Conservation (phyloP, 768 basidiomycete species). For the Nidula microcarpa region DNA sequence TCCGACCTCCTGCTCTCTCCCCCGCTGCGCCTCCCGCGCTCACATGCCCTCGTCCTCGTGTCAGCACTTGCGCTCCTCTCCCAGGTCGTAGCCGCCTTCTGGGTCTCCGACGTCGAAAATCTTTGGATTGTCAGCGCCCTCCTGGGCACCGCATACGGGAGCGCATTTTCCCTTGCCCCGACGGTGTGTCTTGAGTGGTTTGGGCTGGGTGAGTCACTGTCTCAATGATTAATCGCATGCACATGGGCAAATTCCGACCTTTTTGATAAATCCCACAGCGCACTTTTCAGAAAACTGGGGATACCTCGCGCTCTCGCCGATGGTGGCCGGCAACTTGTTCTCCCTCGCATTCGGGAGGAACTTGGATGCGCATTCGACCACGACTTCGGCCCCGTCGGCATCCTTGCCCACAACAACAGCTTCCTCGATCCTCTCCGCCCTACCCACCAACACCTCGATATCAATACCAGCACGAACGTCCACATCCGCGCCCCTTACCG, state of each 20-base stretch:
- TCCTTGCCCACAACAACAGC: background rate
- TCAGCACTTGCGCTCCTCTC: background rate
- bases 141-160: constrained; percentile 61
- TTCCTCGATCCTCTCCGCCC: background rate
- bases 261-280: background rate
- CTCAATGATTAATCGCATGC: constrained; percentile 28
- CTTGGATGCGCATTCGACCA: constrained; percentile 57
- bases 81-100: background rate
- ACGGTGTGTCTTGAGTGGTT: constrained; percentile 76
- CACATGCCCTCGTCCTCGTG: background rate
- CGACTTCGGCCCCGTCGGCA: background rate
- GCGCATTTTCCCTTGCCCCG: constrained; percentile 56
- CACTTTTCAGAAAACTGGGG: constrained; percentile 65
- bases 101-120: background rate
- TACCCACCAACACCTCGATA: background rate
- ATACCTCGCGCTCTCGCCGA: constrained; percentile 57
- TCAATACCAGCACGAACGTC: background rate
- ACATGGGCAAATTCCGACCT: background rate
- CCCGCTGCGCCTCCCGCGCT: background rate
- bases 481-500: background rate
- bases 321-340: constrained; percentile 68
- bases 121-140: constrained; percentile 16
- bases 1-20: background rate
- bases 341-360: constrained; percentile 73
- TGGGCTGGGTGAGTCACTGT: constrained; percentile 52